These are phyloP conservation scores for Podospora fimiseda DNA, from an alignment of 495 filamentous ascomycete species.

Conservation along the genomic window DNA sequence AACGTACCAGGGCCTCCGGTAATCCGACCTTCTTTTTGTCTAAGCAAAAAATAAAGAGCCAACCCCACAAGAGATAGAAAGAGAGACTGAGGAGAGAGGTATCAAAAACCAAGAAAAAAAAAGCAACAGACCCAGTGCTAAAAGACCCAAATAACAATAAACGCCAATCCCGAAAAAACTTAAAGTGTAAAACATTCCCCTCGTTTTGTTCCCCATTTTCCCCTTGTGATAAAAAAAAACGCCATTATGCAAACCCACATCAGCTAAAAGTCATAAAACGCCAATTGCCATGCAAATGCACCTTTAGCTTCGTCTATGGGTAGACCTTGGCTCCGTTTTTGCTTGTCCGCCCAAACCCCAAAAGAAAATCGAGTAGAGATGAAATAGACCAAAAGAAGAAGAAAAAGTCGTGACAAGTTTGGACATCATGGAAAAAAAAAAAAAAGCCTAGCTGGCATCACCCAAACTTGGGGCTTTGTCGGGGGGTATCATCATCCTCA, in stretches of 20 bases:
- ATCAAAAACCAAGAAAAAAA: too few species aligned
- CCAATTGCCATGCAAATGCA: constrained; percentile 10
- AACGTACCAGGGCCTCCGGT: too few species aligned
- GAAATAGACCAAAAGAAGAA: neutral
- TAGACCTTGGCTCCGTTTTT: constrained; percentile 13
- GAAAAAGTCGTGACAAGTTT: neutral
- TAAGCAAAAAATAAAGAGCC: too few species aligned
- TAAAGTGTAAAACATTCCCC: constrained; percentile 7
- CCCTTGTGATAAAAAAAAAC: constrained; percentile 13
- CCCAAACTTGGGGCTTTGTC: constrained; percentile 2
- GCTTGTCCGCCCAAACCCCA: constrained; percentile 2
- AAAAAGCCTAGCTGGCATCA: constrained; percentile 6
- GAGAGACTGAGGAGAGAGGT: too few species aligned
- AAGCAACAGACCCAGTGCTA: neutral
- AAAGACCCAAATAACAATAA: neutral
- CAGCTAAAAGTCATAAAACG: constrained; percentile 20
- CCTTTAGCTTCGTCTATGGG: constrained; percentile 24
- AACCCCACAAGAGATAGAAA: too few species aligned
- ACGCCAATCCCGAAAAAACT: constrained; percentile 17
- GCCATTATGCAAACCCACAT: constrained; percentile 23
- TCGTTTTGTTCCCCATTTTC: neutral
- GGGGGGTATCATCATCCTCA: neutral
- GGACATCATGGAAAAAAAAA: neutral
- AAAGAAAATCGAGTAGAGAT: neutral
- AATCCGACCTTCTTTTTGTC: too few species aligned